Evolutionary conservation across 2,329 filamentous ascomycete species (phyloP).

Genomic region (Lecanicillium sp.): DNA sequence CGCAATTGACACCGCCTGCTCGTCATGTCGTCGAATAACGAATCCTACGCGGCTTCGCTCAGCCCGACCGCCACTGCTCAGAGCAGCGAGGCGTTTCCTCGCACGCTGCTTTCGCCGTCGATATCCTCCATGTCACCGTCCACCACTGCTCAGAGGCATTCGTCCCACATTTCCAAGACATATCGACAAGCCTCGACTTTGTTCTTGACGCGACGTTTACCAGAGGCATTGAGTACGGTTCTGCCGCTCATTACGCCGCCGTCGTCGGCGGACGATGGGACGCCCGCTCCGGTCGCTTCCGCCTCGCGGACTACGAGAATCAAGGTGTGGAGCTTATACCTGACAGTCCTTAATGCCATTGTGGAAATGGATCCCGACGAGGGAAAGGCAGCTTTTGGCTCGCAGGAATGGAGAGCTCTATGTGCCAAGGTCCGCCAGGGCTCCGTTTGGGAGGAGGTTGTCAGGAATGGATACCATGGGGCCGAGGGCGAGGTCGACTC

Average conservation of each 20-base stretch:
- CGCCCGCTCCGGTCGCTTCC: conserved; percentile 65
- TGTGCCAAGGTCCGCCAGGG: conserved; percentile 82
- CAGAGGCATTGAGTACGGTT: conserved; percentile 80
- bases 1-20: not conserved
- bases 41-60: conserved; percentile 28
- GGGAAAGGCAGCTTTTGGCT: conserved; percentile 81
- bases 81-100: conserved; percentile 35
- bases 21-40: conserved; percentile 35
- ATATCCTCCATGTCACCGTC: conserved; percentile 57
- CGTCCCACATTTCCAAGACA: conserved; percentile 75
- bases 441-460: conserved; percentile 89
- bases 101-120: conserved; percentile 55
- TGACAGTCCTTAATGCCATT: conserved; percentile 86
- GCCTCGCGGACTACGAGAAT: conserved; percentile 77
- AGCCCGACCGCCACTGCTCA: conserved; percentile 33
- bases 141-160: conserved; percentile 50
- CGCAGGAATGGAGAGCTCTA: conserved; percentile 73
- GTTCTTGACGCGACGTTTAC: conserved; percentile 86
- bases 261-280: conserved; percentile 38
- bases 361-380: conserved; percentile 84
- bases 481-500: conserved; percentile 86
- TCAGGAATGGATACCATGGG: conserved; percentile 78
- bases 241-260: conserved; percentile 67
- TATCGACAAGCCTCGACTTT: conserved; percentile 92
- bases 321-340: conserved; percentile 96